These are phyloP conservation scores for Salix suchowensis DNA, from an alignment of 345 rosid species.

Conservation along the genomic window DNA sequence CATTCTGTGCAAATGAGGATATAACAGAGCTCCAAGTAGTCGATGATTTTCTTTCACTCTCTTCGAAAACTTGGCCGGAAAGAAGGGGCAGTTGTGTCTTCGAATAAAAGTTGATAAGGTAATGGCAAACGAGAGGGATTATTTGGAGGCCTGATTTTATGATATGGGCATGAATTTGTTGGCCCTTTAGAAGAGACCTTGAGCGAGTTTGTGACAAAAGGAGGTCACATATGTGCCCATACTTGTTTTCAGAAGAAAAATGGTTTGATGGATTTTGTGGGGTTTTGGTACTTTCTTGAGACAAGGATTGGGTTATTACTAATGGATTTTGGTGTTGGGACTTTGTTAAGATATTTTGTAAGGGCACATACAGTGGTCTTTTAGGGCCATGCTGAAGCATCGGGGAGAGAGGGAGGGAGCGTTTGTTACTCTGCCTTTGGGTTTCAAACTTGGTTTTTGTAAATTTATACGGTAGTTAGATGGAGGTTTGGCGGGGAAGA, in stretches of 20 bases:
- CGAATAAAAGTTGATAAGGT: slow-evolving; percentile 87
- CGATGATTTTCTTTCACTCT: slow-evolving; percentile 36
- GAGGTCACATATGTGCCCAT: slow-evolving; percentile 48
- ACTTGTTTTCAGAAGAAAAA: slow-evolving; percentile 31
- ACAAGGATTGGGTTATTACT: background rate
- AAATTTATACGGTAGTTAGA: too few relatives aligned
- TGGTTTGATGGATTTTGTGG: background rate
- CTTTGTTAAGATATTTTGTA: background rate
- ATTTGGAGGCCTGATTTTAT: slow-evolving; percentile 59
- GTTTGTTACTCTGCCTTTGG: background rate
- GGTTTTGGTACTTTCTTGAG: background rate
- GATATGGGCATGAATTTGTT: slow-evolving; percentile 69
- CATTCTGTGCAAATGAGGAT: slow-evolving; percentile 77
- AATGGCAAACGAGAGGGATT: slow-evolving; percentile 66
- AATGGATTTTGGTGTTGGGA: background rate
- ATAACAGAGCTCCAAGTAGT: slow-evolving; percentile 93
- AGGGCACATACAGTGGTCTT: background rate
- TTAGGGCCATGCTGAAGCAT: slow-evolving; percentile 9
- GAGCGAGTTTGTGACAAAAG: slow-evolving; percentile 56
- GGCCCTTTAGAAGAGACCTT: slow-evolving; percentile 51
- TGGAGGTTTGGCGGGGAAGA: background rate
- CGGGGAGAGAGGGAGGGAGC: background rate
- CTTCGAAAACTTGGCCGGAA: slow-evolving; percentile 59
- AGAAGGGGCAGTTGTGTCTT: slow-evolving; percentile 60
- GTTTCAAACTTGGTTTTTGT: too few relatives aligned